phyloP scores from a whole-genome alignment of 1,139 yeast genomes.

The Diutina scorzettiae region DNA sequence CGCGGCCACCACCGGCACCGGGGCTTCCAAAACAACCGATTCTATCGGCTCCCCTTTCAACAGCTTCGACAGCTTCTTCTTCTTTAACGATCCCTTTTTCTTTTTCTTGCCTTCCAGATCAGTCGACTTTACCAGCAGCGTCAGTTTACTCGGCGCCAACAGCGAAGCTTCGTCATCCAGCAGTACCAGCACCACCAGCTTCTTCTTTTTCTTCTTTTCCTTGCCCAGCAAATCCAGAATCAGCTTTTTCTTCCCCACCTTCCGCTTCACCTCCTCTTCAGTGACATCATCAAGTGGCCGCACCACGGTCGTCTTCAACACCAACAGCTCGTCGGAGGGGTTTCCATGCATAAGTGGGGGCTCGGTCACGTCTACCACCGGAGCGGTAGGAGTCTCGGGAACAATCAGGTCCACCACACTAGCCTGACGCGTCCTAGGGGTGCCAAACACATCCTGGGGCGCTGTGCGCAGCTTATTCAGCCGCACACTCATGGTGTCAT shows the following conservation, averaged over 20 bases:
- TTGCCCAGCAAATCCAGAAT: background rate
- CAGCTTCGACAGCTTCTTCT: background rate
- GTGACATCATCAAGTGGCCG: background rate
- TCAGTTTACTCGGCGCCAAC: background rate
- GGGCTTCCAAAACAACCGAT: background rate
- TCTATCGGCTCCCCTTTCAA: background rate
- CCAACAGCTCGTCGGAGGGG: background rate
- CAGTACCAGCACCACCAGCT: background rate
- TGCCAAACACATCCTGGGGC: background rate
- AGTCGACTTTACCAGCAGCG: background rate
- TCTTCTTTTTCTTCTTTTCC: background rate
- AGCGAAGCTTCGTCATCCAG: background rate
- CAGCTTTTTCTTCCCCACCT: slow-evolving; percentile 1
- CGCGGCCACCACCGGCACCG: background rate
- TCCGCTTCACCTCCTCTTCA: background rate
- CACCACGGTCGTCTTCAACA: background rate
- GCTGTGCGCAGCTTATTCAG: background rate
- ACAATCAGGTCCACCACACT: background rate
- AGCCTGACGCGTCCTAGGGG: background rate
- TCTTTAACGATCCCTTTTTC: background rate
- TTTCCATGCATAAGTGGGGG: background rate
- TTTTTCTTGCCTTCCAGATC: background rate
- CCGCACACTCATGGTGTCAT: background rate
- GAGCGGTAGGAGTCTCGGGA: background rate
- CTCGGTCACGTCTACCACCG: background rate